Base-by-base conservation (phyloP, 2,329 filamentous ascomycete species). In the Nigrospora osmanthi region DNA sequence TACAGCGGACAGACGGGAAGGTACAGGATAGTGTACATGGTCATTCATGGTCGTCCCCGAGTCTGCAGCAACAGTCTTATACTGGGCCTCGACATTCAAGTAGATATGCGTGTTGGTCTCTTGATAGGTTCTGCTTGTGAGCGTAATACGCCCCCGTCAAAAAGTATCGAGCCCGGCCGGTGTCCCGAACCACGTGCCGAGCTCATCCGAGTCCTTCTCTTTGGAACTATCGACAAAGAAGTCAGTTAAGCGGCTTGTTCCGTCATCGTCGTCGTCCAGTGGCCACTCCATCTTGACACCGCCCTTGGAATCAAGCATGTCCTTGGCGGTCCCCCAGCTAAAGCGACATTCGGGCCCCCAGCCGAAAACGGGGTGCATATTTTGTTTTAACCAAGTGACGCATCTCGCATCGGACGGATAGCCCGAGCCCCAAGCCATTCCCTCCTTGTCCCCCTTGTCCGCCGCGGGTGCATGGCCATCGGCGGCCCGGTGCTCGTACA, bases 291-390 rank as follows among this genome's bases (percentile, higher is more conserved):
- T 85, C 59, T 77, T 83, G 43, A 85, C 75, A 4, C 78, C 80
- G 19, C 71, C 75, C 62, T 86, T 89, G n/a, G 72, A 69, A 53
- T 96, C 90, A 4, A 98, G 69, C 80, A 97, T 78, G 58, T 97
- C 90, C 68, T 94, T 96, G 2, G 87, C 87, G 1, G 93, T 97
- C 0, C 86, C 87, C 93, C 93, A 98, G 59, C 89, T 95, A 59
- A 96, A 97, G 5, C 93, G 76, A 61, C 89, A 95, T 66, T 97
- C 90, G 19, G 78, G 78, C 0, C 91, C 90, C 91, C 93, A 98
- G 13, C 93, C 93, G 69, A 97, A 98, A 1, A 97, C 68, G 3
- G 88, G 87, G 59, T 98, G 84, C 83, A 96, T 91, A 52, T 91
- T 93, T 35, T 70, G 70, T 66, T 82, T 87, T 60, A 98, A 63